These are phyloP conservation scores for Zalaria sp. DNA, from an alignment of 2,329 filamentous ascomycete species.

Conservation along the genomic window DNA sequence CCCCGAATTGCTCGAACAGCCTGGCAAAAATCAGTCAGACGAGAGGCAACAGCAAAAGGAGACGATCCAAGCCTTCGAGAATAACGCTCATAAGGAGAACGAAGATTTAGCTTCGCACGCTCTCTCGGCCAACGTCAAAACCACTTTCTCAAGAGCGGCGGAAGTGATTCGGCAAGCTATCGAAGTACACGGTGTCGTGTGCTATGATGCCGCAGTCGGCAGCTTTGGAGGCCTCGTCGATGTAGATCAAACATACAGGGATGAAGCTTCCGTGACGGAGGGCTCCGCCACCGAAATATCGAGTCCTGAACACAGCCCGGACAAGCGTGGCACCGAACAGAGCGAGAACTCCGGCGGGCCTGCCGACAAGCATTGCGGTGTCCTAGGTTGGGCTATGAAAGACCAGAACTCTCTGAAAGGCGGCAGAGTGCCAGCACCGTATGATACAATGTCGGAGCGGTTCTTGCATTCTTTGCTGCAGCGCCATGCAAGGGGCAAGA, in stretches of 20 bases:
- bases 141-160: slow-evolving; percentile 33
- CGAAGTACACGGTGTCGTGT: slow-evolving; percentile 33
- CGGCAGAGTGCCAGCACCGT: slow-evolving; percentile 11
- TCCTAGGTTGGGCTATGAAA: slow-evolving; percentile 3
- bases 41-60: no score
- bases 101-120: no score
- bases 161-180: slow-evolving; percentile 34
- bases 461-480: slow-evolving; percentile 11
- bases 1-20: no score
- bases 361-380: neutral
- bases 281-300: no score
- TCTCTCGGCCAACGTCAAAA: slow-evolving; percentile 9
- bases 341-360: neutral
- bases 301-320: no score
- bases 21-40: no score
- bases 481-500: slow-evolving; percentile 10
- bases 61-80: no score
- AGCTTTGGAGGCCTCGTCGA: slow-evolving; percentile 12
- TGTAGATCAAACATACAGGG: no score
- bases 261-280: no score
- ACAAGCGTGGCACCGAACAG: no score
- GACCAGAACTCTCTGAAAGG: neutral
- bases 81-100: no score
- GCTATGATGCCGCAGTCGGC: slow-evolving; percentile 21
- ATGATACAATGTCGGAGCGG: slow-evolving; percentile 8